Evolutionary conservation across 768 basidiomycete species (phyloP), one percentile per base, ranked within the genome.

Genomic region (Cystoderma amianthinum): DNA sequence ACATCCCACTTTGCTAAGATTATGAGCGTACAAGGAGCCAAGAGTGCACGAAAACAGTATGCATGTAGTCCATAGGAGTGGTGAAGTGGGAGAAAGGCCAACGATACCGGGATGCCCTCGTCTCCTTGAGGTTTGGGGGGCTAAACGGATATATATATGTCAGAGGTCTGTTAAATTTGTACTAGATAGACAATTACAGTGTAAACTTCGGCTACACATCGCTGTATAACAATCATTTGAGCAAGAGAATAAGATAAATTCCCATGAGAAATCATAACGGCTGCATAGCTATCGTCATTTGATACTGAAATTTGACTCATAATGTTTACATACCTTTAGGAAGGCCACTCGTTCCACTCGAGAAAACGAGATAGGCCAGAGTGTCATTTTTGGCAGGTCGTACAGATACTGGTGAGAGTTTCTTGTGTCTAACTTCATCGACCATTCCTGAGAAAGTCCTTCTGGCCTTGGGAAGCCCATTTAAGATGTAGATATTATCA

Each of bases 181-280:
- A 24, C 53, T 83, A 74, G 1, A 38, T 34, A 0, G 78, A 9
- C 0, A 74, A 68, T 41, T 57, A 65, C 17, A 71, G 57, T 13
- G 83, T 34, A 53, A 84, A 35, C 76, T 75, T 48, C 85, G 83
- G 1, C 82, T 76, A 18, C 82, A 73, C 82, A 79, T 82, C 15
- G 85, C 78, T 4, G 74, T 83, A 85, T 45, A 32, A 5, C 5
- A 33, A 23, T 48, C 20, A 59, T 0, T n/a, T n/a, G n/a, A n/a
- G n/a, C n/a, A n/a, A n/a, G n/a, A n/a, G n/a, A n/a, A n/a, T n/a
- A n/a, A n/a, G n/a, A n/a, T n/a, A n/a, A n/a, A n/a, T n/a, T n/a
- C n/a, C n/a, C n/a, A n/a, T n/a, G n/a, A n/a, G n/a, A n/a, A n/a
- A n/a, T n/a, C n/a, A n/a, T n/a, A n/a, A n/a, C n/a, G n/a, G n/a